phyloP scores from a whole-genome alignment of 1,139 yeast species.

The Pichia sp. region DNA sequence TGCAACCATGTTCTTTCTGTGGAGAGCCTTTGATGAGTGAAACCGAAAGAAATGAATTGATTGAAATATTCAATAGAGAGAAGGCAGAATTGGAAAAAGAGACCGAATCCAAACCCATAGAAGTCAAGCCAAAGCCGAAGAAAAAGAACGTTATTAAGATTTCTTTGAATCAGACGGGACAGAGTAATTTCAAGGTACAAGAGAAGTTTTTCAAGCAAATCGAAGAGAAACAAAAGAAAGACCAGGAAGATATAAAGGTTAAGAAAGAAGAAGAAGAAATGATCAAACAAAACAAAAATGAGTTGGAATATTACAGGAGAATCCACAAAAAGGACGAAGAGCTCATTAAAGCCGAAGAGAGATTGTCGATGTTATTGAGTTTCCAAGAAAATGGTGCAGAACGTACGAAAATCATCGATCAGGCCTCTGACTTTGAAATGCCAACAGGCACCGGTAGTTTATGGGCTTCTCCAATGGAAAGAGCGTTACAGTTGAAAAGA shows the following conservation, averaged over 20 bases:
- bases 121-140: conserved; percentile 11
- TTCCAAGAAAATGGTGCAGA: conserved; percentile 86
- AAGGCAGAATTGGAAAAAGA: conserved; percentile 31
- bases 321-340: conserved; percentile 40
- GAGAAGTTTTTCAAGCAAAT: conserved; percentile 52
- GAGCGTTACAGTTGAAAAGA: conserved; percentile 71
- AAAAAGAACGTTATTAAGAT: conserved; percentile 40
- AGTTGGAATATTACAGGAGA: conserved; percentile 30
- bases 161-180: conserved; percentile 49
- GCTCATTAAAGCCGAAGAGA: conserved; percentile 56
- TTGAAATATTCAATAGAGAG: conserved; percentile 42
- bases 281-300: conserved; percentile 31
- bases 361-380: conserved; percentile 62
- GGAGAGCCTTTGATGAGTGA: conserved; percentile 55
- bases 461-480: conserved; percentile 88
- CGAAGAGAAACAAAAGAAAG: conserved; percentile 28
- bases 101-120: conserved; percentile 9
- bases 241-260: conserved; percentile 28
- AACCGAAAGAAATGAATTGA: conserved; percentile 54
- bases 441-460: conserved; percentile 40
- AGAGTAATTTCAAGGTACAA: conserved; percentile 60
- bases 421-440: conserved; percentile 80
- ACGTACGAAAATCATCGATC: conserved; percentile 86
- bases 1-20: conserved; percentile 83
- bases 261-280: conserved; percentile 34